These are phyloP conservation scores for Parmelia sp. DNA, from an alignment of 495 filamentous ascomycete species.

Conservation along the genomic window DNA sequence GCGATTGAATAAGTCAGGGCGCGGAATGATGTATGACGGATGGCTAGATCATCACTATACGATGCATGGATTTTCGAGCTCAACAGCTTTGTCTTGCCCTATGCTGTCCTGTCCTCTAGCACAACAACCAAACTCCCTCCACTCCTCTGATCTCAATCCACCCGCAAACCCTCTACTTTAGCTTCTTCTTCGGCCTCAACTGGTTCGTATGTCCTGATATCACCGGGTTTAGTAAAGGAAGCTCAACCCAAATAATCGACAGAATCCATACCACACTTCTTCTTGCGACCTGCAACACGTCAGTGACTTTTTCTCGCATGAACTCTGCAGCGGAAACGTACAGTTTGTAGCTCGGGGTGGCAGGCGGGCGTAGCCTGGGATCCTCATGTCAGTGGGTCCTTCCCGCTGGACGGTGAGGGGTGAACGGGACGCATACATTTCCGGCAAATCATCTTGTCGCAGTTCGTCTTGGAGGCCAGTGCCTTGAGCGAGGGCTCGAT, in stretches of 20 bases:
- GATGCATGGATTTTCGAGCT: not conserved
- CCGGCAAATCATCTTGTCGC: conserved; percentile 99
- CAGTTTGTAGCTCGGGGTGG: conserved; percentile 98
- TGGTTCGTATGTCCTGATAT: conserved; percentile 74
- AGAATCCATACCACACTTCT: too few species aligned
- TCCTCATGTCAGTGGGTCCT: not conserved
- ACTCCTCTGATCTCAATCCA: too few species aligned
- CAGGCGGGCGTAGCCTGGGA: conserved; percentile 66
- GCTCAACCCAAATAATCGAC: too few species aligned
- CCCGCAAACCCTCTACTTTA: conserved; percentile 68
- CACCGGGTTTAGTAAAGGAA: too few species aligned
- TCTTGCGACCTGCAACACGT: conserved; percentile 59
- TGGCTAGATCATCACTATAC: not conserved
- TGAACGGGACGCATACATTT: conserved; percentile 90
- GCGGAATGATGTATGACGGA: too few species aligned
- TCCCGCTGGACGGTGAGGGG: not conserved
- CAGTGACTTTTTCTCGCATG: too few species aligned
- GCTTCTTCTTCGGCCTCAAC: conserved; percentile 99
- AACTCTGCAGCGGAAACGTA: too few species aligned
- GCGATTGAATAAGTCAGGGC: too few species aligned
- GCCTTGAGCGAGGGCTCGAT: conserved; percentile 99
- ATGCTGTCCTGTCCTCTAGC: not conserved
- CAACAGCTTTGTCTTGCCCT: not conserved
- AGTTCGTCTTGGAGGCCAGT: conserved; percentile 98
- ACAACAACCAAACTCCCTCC: not conserved